Base-by-base conservation (phyloP, 192 early-diverging fungal genomes). In the Podila verticillata region DNA sequence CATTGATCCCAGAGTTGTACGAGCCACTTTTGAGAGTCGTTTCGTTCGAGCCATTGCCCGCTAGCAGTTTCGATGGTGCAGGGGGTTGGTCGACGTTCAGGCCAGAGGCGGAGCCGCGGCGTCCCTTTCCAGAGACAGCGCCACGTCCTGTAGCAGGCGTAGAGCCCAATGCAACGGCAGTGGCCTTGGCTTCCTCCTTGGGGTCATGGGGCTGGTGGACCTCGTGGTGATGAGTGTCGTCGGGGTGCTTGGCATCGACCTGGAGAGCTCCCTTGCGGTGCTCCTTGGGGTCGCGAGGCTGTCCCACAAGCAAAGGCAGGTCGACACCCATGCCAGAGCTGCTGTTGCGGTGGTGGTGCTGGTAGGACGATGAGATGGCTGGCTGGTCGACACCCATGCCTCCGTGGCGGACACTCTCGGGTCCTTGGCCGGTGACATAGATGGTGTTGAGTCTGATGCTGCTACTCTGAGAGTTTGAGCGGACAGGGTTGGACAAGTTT, bases 331-430 rank as follows among this genome's bases (percentile, higher is more conserved):
- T 39, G 20, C 63, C 61, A 0, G 74, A 60, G 6, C 19, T 54
- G 4, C 24, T 60, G 13, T 29, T 29, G 39, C 39, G 39, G 2
- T 24, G 30, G 10, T 48, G 66, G 48, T 36, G 20, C 26, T 20
- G 34, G 24, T 54, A 20, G 28, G 61, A 54, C 15, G 20, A 56
- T 0, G 74, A 77, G 13, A 77, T 32, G 0, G 67, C 15, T 13
- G 67, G 74, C 24, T 29, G 4, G 44, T 77, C 74, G 26, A 77
- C 74, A n/a, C 44, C 24, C 47, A 77, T 57, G n/a, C 54, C 66
- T 7, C 68, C 66, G 22, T 56, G 51, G 15, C 56, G 67, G 3
- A 57, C 30, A 17, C 74, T 69, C 15, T 73, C 47, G 10, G 54
- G 30, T 3, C 61, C 74, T 7, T 48, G 74, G 7, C 28, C 8